phyloP scores from a whole-genome alignment of 2,329 filamentous ascomycete species.

The Sclerotinia minor region DNA sequence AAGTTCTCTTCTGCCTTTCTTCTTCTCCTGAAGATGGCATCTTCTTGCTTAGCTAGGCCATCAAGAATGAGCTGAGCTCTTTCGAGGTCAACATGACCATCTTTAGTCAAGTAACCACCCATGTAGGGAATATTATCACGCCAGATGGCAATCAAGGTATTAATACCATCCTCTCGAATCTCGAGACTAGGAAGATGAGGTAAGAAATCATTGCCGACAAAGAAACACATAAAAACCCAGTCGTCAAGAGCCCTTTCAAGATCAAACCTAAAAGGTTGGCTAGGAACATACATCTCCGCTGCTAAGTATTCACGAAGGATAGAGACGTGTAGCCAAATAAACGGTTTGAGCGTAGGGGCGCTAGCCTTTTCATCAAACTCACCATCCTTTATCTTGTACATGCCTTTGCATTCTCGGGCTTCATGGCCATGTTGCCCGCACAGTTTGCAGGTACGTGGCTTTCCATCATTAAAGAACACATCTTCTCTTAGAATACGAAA shows the following conservation, averaged over 20 bases:
- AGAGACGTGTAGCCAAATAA: slow-evolving; percentile 96
- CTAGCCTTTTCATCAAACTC: slow-evolving; percentile 82
- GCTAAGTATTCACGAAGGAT: slow-evolving; percentile 90
- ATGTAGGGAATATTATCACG: slow-evolving; percentile 86
- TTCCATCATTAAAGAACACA: slow-evolving; percentile 89
- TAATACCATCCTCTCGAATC: slow-evolving; percentile 95
- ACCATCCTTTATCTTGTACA: slow-evolving; percentile 73
- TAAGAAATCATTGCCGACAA: slow-evolving; percentile 97
- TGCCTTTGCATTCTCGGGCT: slow-evolving; percentile 78
- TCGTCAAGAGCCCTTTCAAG: slow-evolving; percentile 93
- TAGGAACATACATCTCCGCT: slow-evolving; percentile 80
- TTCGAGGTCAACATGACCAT: slow-evolving; percentile 85
- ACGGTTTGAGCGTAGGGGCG: slow-evolving; percentile 74
- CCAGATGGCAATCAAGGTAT: slow-evolving; percentile 96
- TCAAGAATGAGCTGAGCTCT: slow-evolving; percentile 85
- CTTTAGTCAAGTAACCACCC: slow-evolving; percentile 95
- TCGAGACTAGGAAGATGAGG: slow-evolving; percentile 96
- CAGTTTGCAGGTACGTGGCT: slow-evolving; percentile 76
- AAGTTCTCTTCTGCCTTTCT: slow-evolving; percentile 83
- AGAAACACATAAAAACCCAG: slow-evolving; percentile 99
- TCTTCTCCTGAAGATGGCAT: slow-evolving; percentile 85
- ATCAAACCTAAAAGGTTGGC: slow-evolving; percentile 85
- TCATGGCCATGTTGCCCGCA: slow-evolving; percentile 94
- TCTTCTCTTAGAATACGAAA: slow-evolving; percentile 96
- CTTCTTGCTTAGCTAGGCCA: slow-evolving; percentile 88